Percentiles rank a stretch among this genome's conserved stretches.
Conservation (phyloP, 805 yeast genomes). For the Candida nonsorbophila region DNA sequence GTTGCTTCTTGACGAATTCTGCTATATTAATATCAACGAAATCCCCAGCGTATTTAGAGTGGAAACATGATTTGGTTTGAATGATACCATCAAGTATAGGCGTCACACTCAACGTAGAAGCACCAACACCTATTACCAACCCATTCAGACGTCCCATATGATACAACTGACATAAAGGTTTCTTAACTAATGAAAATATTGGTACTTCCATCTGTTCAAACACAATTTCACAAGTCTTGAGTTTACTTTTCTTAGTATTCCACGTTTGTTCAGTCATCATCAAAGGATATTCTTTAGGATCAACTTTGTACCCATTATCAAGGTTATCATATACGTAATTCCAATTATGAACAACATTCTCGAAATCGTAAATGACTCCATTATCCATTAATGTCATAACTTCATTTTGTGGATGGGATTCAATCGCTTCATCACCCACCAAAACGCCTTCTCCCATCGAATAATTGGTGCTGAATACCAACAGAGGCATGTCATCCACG, state of each 20-base stretch:
- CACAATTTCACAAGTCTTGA: slow-evolving; percentile 61
- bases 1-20: slow-evolving; percentile 33
- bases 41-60: slow-evolving; percentile 79
- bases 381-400: slow-evolving; percentile 57
- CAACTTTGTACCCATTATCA: slow-evolving; percentile 37
- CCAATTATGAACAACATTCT: slow-evolving; percentile 65
- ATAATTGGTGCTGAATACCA: slow-evolving; percentile 55
- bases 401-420: slow-evolving; percentile 39
- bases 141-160: slow-evolving; percentile 77
- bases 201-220: slow-evolving; percentile 75
- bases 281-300: slow-evolving; percentile 61
- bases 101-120: slow-evolving; percentile 62
- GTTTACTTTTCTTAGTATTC: slow-evolving; percentile 56
- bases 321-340: slow-evolving; percentile 49
- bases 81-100: slow-evolving; percentile 76
- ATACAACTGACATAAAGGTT: slow-evolving; percentile 73
- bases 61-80: slow-evolving; percentile 57
- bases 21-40: slow-evolving; percentile 64
- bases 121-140: slow-evolving; percentile 76
- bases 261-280: slow-evolving; percentile 61
- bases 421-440: slow-evolving; percentile 45
- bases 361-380: slow-evolving; percentile 70
- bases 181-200: slow-evolving; percentile 65
- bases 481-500: slow-evolving; percentile 55
- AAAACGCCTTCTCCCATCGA: slow-evolving; percentile 29